Evolutionary conservation across 2,329 filamentous ascomycete species (phyloP), one percentile per base, ranked within the genome.

Genomic region (Gnomoniopsis sp.): DNA sequence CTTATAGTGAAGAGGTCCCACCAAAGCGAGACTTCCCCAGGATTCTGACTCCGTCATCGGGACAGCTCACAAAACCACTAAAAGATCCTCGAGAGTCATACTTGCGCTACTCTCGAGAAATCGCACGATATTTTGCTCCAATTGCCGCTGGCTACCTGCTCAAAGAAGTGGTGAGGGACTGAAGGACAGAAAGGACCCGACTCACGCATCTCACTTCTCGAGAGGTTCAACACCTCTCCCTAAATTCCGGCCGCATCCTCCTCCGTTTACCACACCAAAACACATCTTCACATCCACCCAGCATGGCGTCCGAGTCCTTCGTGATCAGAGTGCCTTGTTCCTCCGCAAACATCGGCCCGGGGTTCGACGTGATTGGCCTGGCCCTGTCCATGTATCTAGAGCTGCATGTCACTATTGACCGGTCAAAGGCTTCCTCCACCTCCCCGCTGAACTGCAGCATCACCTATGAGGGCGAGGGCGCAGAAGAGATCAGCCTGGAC

Each of bases 331-430:
- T 91, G 62, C 93, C 93, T 65, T 96, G 91, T 78, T 98, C 93
- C 61, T 97, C 93, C 62, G 93, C 93, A 77, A 98, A 98, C 80
- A 97, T 98, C 71, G 93, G 91, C 66, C 93, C 93, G 51, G 93
- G 93, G 60, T 99, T 98, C 81, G 93, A 99, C 79, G 93, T 97
- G 68, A 96, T 98, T 72, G 91, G 95, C 66, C 88, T 99, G 62
- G 93, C 93, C 10, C 83, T 99, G 66, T 96, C 92, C 65, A 87
- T 97, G 74, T 96, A 93, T 78, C 89, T 99, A 64, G 93, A 97
- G 78, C 80, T 98, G 58, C 83, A 87, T 64, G 89, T 98, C 72
- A 91, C 87, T 63, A 81, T 96, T 69, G 84, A 89, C 73, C 79
- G 85, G 60, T 74, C 79, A 67, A 77, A 78, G 69, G 67, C 70